Base-by-base conservation (phyloP, 148 eudicot species). In the Fagopyrum homotropicum region DNA sequence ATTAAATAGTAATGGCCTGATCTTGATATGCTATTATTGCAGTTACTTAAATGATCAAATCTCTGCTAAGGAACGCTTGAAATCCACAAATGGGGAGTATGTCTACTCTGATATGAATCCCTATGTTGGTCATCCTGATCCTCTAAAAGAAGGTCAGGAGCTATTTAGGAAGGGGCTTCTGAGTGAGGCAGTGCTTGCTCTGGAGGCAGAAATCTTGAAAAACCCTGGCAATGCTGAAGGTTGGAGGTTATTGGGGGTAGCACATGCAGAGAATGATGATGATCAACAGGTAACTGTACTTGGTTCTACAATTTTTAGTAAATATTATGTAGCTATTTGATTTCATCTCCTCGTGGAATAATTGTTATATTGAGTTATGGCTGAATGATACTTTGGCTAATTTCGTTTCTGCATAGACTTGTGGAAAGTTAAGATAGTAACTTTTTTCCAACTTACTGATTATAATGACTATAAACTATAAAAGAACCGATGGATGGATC, bases 131-230 rank as follows among this genome's bases (percentile, higher is more conserved):
- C 97, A 86, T 56, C 89, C 97, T 56, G 88, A 95, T 85, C 99
- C 99, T 72, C 61, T 95, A 73, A 92, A 85, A 83, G 99, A 95
- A 86, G 99, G 99, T 46, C 97, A 92, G 75, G 97, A 90, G 72
- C 84, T 95, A 61, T 95, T 95, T 71, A 88, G 91, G 26, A 95
- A 88, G 75, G 98, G 99, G 63, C 96, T 95, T 72, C 83, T 95
- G 83, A 95, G 99, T 83, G 99, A 95, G 83, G 97, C 99, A 64
- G 97, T 95, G 78, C 97, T 95, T 86, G 99, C 97, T 82, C 84
- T 95, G 80, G 99, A 92, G 88, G 99, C 97, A 76, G 99, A 95
- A 83, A 97, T 92, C 76, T 59, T 95, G 75, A 92, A 90, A 79
- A 90, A 90, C 79, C 93, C 99, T 75, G 94, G 87, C 30, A 92